Base-by-base conservation (phyloP, 331 rosid genomes). In the Ulmus americana region DNA sequence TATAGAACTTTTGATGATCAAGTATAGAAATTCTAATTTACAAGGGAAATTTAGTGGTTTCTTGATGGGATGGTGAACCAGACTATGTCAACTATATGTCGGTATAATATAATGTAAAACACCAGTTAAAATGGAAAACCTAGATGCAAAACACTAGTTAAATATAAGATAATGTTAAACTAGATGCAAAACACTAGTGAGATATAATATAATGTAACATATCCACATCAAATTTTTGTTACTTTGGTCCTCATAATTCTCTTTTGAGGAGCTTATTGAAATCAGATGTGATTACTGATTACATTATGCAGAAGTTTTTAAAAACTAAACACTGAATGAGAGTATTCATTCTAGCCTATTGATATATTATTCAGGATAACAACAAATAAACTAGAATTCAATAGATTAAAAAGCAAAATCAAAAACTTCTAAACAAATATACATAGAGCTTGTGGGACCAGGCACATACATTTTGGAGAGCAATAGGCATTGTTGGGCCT, bases 401-500 rank as follows among this genome's bases (percentile, higher is more conserved):
- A 35, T 16, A 44, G 10, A 62, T 2, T 5, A 52, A 43, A 51
- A 20, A 5, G 43, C 8, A 9, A 1, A 14, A 40, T 10, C 55
- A 53, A 51, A 53, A 20, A 57, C 42, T 45, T 50, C 43, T 49
- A 43, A 50, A 55, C 10, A 64, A 6, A 20, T 39, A 59, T 3
- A 61, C 45, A 50, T 18, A 68, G 39, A 64, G 39, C 38, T n/a
- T 38, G 45, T 57, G 74, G 65, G 63, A 80, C 61, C 45, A 41
- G 22, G 11, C 13, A 39, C 38, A 59, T 85, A 81, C 98, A 96
- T 88, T 92, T 61, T 85, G 94, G 63, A 92, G 84, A 60, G 98
- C 98, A 61, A 82, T 74, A 7, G 91, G 89, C 28, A 85, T 74
- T 39, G 90, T 82, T 53, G 98, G 96, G 71, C 95, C 96, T 79